Evolutionary conservation across 2,329 filamentous ascomycete species (phyloP), one percentile per base, ranked within the genome.

Genomic region (Xylariaceae sp.): DNA sequence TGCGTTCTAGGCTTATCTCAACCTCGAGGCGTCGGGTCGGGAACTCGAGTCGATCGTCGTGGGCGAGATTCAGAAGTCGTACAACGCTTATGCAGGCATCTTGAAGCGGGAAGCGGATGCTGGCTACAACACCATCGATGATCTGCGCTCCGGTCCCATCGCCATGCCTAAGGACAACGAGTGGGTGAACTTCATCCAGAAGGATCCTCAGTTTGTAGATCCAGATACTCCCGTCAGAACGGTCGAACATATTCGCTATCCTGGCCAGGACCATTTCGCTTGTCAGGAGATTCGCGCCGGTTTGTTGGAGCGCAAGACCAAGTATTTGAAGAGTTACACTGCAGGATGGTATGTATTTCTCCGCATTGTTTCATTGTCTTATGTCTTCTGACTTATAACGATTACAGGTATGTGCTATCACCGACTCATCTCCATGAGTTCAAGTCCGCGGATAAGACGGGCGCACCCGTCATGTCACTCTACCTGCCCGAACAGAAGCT

Each of bases 371-470:
- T 30, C 5, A 5, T 30, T 4, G 5, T 77, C 35, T 47, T 48
- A 2, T 44, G n/a, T 44, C n/a, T n/a, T n/a, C n/a, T n/a, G n/a
- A n/a, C n/a, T n/a, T n/a, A n/a, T n/a, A n/a, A n/a, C n/a, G n/a
- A n/a, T n/a, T 37, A 7, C 67, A 94, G 90, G 90, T 97, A 97
- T 74, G 92, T 97, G 52, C 80, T 99, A 66, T 96, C 94, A 67
- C 90, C 94, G 13, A 97, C 94, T 58, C 94, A 99, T 75, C 82
- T 99, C 18, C 94, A 99, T 77, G 94, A 99, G 76, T 99, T 97
- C 83, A 97, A 96, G 74, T 96, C 92, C n/a, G 91, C 92, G 66
- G 93, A 97, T 76, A 92, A 93, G 73, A 88, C 84, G 61, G 90
- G 94, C 74, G 88, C 89, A 45, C 94, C 94, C 0, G 85, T 97